Percentiles rank a stretch among this genome's conserved stretches.
Evolutionary conservation across 306 rosid genomes (phyloP).

Genomic region (Vicia faba): DNA sequence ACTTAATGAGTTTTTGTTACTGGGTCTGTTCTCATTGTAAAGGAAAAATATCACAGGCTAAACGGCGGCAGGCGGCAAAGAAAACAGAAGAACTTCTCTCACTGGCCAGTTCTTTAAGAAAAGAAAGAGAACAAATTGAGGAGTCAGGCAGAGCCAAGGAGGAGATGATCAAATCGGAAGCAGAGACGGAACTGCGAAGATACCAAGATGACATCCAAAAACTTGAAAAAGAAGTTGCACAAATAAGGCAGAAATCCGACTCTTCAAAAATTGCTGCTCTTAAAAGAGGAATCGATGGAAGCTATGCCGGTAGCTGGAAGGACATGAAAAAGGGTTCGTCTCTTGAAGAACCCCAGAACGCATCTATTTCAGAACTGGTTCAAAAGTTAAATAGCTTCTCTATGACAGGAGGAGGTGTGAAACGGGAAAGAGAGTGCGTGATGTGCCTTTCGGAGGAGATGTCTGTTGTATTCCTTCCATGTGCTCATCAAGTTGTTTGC

Average conservation of each 20-base stretch:
- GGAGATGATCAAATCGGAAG: conserved; percentile 60
- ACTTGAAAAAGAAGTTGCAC: conserved; percentile 78
- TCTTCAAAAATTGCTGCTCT: conserved; percentile 90
- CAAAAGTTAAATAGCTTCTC: conserved; percentile 48
- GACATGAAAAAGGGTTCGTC: conserved; percentile 43
- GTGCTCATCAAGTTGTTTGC: conserved; percentile 97
- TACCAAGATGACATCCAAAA: conserved; percentile 71
- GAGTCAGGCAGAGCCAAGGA: conserved; percentile 69
- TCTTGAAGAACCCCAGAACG: conserved; percentile 39
- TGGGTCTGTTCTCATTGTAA: conserved; percentile 57
- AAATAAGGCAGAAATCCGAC: conserved; percentile 71
- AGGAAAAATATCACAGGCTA: conserved; percentile 71
- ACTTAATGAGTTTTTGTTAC: conserved; percentile 44
- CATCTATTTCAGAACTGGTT: conserved; percentile 51
- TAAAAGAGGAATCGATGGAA: conserved; percentile 76
- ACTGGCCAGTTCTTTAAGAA: conserved; percentile 56
- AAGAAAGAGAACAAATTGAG: conserved; percentile 81
- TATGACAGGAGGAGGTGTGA: conserved; percentile 67
- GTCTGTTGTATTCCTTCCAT: conserved; percentile 88
- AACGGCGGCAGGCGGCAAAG: conserved; percentile 66
- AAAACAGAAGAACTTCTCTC: conserved; percentile 62
- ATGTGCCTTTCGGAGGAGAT: conserved; percentile 98
- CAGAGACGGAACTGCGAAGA: conserved; percentile 65
- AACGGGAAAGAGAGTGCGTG: conserved; percentile 91
- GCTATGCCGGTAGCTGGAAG: conserved; percentile 50